Conservation (phyloP, 2,329 filamentous ascomycete species). For the Samsoniella hepiali region DNA sequence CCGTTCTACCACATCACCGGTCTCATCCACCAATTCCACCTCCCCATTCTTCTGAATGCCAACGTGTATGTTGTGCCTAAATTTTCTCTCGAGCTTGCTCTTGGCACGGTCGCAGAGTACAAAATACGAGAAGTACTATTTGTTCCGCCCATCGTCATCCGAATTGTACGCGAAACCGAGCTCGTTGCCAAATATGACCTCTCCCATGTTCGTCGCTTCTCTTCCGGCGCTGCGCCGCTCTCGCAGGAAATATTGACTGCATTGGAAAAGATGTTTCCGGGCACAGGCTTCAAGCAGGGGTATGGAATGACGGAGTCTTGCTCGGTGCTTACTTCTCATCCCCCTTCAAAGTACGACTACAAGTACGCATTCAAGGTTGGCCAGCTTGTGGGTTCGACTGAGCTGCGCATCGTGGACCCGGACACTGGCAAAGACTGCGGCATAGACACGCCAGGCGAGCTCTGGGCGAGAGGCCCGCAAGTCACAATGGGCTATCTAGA, state of each 20-base stretch:
- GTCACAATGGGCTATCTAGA: conserved; percentile 49
- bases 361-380: conserved; percentile 56
- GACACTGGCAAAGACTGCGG: conserved; percentile 47
- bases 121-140: conserved; percentile 54
- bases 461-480: conserved; percentile 39
- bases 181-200: conserved; percentile 55
- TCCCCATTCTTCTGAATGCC: conserved; percentile 61
- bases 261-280: conserved; percentile 54
- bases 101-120: conserved; percentile 49
- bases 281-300: conserved; percentile 52
- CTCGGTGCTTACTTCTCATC: conserved; percentile 60
- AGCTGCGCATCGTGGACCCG: conserved; percentile 55
- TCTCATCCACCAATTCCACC: conserved; percentile 59
- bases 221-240: conserved; percentile 58
- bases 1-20: conserved; percentile 64
- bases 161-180: conserved; percentile 52
- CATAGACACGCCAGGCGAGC: conserved; percentile 49
- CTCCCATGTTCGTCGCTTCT: conserved; percentile 51
- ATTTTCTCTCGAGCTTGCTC: conserved; percentile 61
- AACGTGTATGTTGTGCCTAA: conserved; percentile 62
- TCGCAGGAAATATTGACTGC: conserved; percentile 54
- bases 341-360: conserved; percentile 53
- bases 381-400: conserved; percentile 54
- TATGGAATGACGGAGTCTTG: conserved; percentile 75
- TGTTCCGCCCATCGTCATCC: conserved; percentile 60